A percentile compares a stretch with the other conserved stretches of the same genome.
phyloP scores from a whole-genome alignment of 164 flowering plant species.

The Vitis labrusca region DNA sequence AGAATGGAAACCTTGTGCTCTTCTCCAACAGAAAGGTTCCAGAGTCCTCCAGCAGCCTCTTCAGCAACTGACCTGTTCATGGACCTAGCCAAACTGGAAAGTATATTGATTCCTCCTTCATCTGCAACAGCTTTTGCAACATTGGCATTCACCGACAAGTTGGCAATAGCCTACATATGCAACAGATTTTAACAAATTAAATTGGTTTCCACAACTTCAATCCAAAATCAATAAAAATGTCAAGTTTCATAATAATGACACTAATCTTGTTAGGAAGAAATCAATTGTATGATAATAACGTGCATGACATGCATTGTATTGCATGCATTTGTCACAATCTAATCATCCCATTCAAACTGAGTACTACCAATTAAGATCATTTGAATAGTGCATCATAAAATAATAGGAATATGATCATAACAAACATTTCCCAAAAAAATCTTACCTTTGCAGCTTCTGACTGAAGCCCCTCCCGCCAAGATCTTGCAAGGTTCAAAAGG shows the following conservation, averaged over 20 bases:
- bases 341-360: background rate
- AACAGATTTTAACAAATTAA: background rate
- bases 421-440: background rate
- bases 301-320: background rate
- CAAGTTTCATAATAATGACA: background rate
- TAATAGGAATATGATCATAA: background rate
- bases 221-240: no score
- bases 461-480: slow-evolving; percentile 93
- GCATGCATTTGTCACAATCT: background rate
- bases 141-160: slow-evolving; percentile 84
- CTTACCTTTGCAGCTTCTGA: slow-evolving; percentile 93
- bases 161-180: slow-evolving; percentile 82
- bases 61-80: slow-evolving; percentile 96
- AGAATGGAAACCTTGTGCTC: slow-evolving; percentile 80
- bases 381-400: background rate
- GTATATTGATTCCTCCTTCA: slow-evolving; percentile 88
- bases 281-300: background rate
- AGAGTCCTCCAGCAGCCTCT: slow-evolving; percentile 99
- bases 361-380: background rate
- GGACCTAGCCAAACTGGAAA: slow-evolving; percentile 86
- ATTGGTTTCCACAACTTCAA: no score
- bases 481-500: slow-evolving; percentile 77
- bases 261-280: background rate
- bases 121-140: slow-evolving; percentile 98
- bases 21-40: slow-evolving; percentile 99